These are phyloP conservation scores for Cantharellus anzutake DNA, from an alignment of 768 basidiomycete species.

Conservation along the genomic window DNA sequence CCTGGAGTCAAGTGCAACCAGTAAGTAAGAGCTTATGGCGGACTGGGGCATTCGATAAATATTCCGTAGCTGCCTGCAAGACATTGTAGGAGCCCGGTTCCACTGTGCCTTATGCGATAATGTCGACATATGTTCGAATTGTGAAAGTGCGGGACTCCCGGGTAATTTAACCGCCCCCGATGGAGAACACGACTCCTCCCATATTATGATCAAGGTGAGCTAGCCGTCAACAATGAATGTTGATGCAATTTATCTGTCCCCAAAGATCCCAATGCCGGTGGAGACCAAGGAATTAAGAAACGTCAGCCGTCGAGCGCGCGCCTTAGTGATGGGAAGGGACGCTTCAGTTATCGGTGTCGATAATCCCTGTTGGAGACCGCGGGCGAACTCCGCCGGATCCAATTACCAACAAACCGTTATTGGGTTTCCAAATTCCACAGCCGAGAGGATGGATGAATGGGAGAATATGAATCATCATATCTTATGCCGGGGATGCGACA, in stretches of 20 bases:
- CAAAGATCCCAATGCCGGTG: slow-evolving; percentile 75
- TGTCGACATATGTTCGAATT: slow-evolving; percentile 73
- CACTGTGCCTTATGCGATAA: slow-evolving; percentile 81
- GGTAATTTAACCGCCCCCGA: slow-evolving; percentile 63
- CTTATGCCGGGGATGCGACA: slow-evolving; percentile 39
- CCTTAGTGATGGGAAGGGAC: slow-evolving; percentile 62
- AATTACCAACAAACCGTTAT: slow-evolving; percentile 52
- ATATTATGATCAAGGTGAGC: slow-evolving; percentile 83
- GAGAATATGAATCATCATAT: slow-evolving; percentile 34
- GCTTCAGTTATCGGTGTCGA: slow-evolving; percentile 29
- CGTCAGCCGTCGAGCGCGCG: slow-evolving; percentile 53
- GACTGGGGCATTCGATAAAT: neutral
- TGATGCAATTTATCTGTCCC: neutral
- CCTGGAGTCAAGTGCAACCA: slow-evolving; percentile 72
- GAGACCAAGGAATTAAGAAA: slow-evolving; percentile 52
- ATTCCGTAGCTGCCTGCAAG: slow-evolving; percentile 53
- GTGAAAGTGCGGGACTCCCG: slow-evolving; percentile 70
- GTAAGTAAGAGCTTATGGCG: slow-evolving; percentile 26
- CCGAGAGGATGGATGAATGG: neutral
- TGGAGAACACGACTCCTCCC: slow-evolving; percentile 63
- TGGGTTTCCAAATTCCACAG: slow-evolving; percentile 15
- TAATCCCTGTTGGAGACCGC: neutral
- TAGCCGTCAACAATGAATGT: neutral
- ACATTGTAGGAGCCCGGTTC: slow-evolving; percentile 82
- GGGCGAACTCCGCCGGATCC: slow-evolving; percentile 37